These are phyloP conservation scores for Trichoderma semiorbis DNA, from an alignment of 2,329 filamentous ascomycete species.

Conservation along the genomic window DNA sequence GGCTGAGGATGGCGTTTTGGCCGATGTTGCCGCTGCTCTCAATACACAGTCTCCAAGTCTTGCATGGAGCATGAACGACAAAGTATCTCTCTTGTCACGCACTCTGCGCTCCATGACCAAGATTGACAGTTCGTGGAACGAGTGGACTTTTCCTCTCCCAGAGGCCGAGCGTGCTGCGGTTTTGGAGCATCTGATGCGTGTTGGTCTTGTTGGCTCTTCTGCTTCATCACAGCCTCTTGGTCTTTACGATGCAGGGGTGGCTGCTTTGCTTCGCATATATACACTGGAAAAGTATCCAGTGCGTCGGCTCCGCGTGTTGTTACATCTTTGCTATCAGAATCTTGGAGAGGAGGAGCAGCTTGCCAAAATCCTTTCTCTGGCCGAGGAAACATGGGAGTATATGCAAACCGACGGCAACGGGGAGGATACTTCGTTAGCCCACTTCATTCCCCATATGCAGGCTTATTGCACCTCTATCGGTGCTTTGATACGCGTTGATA, in stretches of 20 bases:
- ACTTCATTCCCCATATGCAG: slow-evolving; percentile 48
- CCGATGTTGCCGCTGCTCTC: slow-evolving; percentile 50
- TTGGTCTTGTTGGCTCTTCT: slow-evolving; percentile 41
- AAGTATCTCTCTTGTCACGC: slow-evolving; percentile 53
- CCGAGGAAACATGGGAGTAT: slow-evolving; percentile 37
- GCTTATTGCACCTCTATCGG: slow-evolving; percentile 44
- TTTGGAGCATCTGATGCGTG: slow-evolving; percentile 58
- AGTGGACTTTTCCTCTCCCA: slow-evolving; percentile 53
- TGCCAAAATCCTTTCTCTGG: slow-evolving; percentile 38
- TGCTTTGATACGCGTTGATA: slow-evolving; percentile 40
- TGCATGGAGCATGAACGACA: slow-evolving; percentile 52
- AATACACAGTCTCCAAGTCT: slow-evolving; percentile 46
- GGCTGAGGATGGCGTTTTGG: slow-evolving; percentile 55
- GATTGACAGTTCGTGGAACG: slow-evolving; percentile 53
- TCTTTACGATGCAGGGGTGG: slow-evolving; percentile 45
- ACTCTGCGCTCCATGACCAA: slow-evolving; percentile 59
- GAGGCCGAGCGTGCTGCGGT: slow-evolving; percentile 54
- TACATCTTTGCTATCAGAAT: slow-evolving; percentile 47
- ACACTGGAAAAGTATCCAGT: slow-evolving; percentile 49
- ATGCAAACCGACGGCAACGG: slow-evolving; percentile 37
- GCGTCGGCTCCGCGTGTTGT: slow-evolving; percentile 49
- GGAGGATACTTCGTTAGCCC: slow-evolving; percentile 43
- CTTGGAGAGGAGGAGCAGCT: slow-evolving; percentile 44
- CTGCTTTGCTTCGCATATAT: slow-evolving; percentile 48
- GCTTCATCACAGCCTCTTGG: slow-evolving; percentile 34